These are phyloP conservation scores for Thraustochytrium sp. DNA, from an alignment of 352 stramenopile genomes.

Conservation along the genomic window DNA sequence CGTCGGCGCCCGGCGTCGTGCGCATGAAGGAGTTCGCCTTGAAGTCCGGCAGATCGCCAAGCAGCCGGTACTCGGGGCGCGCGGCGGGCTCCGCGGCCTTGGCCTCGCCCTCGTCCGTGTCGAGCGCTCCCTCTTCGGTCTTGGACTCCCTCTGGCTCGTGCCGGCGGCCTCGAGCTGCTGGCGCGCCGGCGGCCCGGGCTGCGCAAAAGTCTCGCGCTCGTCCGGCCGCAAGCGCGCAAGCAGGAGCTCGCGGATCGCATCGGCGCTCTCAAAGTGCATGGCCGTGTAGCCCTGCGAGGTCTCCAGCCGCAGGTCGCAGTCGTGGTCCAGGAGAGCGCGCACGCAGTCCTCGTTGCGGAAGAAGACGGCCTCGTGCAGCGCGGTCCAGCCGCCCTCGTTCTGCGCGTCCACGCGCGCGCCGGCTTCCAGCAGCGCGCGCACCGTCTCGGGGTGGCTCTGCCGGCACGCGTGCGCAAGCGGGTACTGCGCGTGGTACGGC, in stretches of 20 bases:
- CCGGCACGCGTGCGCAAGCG: slow-evolving; percentile 40
- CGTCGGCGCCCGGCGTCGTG: not conserved
- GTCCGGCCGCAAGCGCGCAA: slow-evolving; percentile 26
- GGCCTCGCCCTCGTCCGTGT: not conserved
- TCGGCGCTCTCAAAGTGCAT: slow-evolving; percentile 44
- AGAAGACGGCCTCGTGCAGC: slow-evolving; percentile 51
- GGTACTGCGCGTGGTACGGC: slow-evolving; percentile 43
- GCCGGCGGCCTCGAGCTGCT: not conserved
- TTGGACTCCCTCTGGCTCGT: not conserved
- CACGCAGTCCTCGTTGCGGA: slow-evolving; percentile 48
- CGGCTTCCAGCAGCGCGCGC: slow-evolving; percentile 45
- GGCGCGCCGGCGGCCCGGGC: slow-evolving; percentile 9
- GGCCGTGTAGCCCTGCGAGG: slow-evolving; percentile 45
- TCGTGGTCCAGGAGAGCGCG: slow-evolving; percentile 47
- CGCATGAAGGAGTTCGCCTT: slow-evolving; percentile 43
- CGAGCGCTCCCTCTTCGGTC: not conserved
- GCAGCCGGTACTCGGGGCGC: slow-evolving; percentile 39
- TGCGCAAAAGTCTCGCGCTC: not conserved
- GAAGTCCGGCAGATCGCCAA: slow-evolving; percentile 45
- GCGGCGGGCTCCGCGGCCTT: not conserved
- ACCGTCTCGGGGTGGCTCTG: slow-evolving; percentile 46
- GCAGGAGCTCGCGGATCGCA: slow-evolving; percentile 45
- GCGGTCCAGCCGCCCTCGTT: slow-evolving; percentile 49
- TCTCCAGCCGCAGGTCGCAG: slow-evolving; percentile 43
- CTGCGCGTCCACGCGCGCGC: slow-evolving; percentile 43